Evolutionary conservation across 352 stramenopile species (phyloP).

Genomic region (Phytophthora chlamydospora): DNA sequence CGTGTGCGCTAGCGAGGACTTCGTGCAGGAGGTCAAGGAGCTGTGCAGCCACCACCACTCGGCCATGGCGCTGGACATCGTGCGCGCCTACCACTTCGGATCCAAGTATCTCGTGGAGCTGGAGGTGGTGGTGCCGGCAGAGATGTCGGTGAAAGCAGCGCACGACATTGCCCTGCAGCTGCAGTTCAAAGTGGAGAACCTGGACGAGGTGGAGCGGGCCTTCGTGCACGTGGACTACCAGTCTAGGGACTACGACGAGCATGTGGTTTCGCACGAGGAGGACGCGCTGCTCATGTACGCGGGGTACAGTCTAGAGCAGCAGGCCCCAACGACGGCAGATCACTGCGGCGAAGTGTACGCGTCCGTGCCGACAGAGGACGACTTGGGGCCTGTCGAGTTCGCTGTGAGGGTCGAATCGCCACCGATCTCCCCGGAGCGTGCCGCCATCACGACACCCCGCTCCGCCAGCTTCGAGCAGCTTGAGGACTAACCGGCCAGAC

Average conservation of each 20-base stretch:
- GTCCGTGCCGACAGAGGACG: conserved; percentile 26
- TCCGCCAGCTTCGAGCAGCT: conserved; percentile 21
- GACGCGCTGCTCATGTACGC: conserved; percentile 59
- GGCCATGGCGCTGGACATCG: conserved; percentile 88
- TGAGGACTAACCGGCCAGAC: conserved; percentile 5
- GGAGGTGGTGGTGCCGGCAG: conserved; percentile 91
- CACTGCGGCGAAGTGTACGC: conserved; percentile 25
- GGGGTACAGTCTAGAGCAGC: conserved; percentile 25
- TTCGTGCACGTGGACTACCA: conserved; percentile 97
- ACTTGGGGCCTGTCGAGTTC: conserved; percentile 1
- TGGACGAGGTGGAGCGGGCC: conserved; percentile 92
- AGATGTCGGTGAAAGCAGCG: conserved; percentile 90
- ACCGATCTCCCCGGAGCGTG: conserved; percentile 13
- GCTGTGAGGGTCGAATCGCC: conserved; percentile 15
- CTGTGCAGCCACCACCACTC: conserved; percentile 78
- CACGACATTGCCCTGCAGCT: conserved; percentile 95
- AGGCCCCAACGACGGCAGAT: conserved; percentile 5
- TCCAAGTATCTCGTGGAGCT: conserved; percentile 95
- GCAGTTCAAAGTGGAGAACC: conserved; percentile 93
- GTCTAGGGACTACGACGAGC: conserved; percentile 74
- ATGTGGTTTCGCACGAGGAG: conserved; percentile 59
- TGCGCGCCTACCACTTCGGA: conserved; percentile 94
- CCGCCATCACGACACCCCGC: conserved; percentile 11
- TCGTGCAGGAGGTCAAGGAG: conserved; percentile 88
- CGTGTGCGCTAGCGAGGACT: conserved; percentile 75